A percentile compares a stretch with the other conserved stretches of the same genome.
Evolutionary conservation across 1,139 yeast genomes (phyloP).

Genomic region (Debaryomyces nepalensis): DNA sequence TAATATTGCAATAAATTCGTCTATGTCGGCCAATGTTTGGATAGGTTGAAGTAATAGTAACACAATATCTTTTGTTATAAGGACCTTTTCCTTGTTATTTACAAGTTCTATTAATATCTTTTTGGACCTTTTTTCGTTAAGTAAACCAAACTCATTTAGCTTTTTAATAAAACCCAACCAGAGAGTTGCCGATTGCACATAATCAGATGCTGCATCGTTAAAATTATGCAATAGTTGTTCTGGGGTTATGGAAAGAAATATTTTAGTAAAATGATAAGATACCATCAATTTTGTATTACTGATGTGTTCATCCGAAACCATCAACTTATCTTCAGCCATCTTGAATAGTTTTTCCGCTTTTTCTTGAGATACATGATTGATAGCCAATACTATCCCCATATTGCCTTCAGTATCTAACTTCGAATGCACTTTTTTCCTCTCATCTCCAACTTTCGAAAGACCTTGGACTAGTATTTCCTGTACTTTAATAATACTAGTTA

Average conservation of each 20-base stretch:
- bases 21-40: slow-evolving; percentile 25
- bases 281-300: slow-evolving; percentile 23
- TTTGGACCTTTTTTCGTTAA: slow-evolving; percentile 35
- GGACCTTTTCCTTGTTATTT: slow-evolving; percentile 24
- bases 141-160: slow-evolving; percentile 37
- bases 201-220: slow-evolving; percentile 31
- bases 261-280: slow-evolving; percentile 31
- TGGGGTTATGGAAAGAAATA: slow-evolving; percentile 35
- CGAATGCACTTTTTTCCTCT: slow-evolving; percentile 17
- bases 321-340: slow-evolving; percentile 31
- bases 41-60: slow-evolving; percentile 35
- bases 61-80: slow-evolving; percentile 39
- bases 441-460: slow-evolving; percentile 18
- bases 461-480: slow-evolving; percentile 38
- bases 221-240: slow-evolving; percentile 39
- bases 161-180: slow-evolving; percentile 45
- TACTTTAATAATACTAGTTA: slow-evolving; percentile 25
- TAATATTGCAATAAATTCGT: slow-evolving; percentile 23
- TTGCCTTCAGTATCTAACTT: slow-evolving; percentile 36
- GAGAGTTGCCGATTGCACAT: slow-evolving; percentile 31
- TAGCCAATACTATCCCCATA: slow-evolving; percentile 44
- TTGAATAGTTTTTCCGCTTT: slow-evolving; percentile 35
- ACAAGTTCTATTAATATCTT: slow-evolving; percentile 33
- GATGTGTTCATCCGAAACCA: slow-evolving; percentile 19
- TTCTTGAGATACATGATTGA: slow-evolving; percentile 28